Evolutionary conservation across 495 filamentous ascomycete genomes (phyloP), one percentile per base, ranked within the genome.

Genomic region (Emericellopsis terricola): DNA sequence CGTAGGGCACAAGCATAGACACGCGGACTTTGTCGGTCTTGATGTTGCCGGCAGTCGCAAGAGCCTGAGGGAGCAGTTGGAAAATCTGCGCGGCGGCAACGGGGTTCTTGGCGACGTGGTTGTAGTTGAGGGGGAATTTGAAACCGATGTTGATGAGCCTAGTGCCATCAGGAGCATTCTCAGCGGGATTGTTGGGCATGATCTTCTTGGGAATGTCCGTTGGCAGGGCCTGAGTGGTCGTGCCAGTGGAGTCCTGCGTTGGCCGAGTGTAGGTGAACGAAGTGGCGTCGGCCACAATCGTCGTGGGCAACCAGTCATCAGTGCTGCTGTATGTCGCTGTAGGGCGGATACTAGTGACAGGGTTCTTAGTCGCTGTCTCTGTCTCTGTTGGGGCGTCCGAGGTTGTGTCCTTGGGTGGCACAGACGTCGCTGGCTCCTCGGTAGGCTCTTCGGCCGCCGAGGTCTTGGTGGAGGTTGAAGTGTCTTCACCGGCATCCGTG

Each of bases 1-100:
- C 76, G 50, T 79, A 74, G 7, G 89, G 84, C 39, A 73, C 58
- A 31, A 97, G 69, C 32, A 68, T 71, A 38, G 72, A 66, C 66
- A 93, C 82, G 15, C 56, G 49, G 15, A 81, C 60, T 31, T 79
- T 55, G 5, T 49, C 38, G 6, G 28, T 8, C 0, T 60, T 46
- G 36, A 79, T 57, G 7, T 56, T 53, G 15, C 78, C 56, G 26
- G 75, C 81, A 33, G 75, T 65, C n/a, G 65, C 59, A 33, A 97
- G 62, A 34, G 81, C 85, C 38, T 69, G 45, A 0, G 83, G 85
- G 8, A 94, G 62, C 39, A 71, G 81, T 20, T 71, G 45, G 64
- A 94, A 94, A 47, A 97, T 84, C 56, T 96, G 91, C 16, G 72
- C 71, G 8, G 80, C 76, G 15, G 84, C 77, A 40, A 76, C 58